These are phyloP conservation scores for Singerocomus inundabilis DNA, from an alignment of 1,284 basidiomycete species.

Conservation along the genomic window DNA sequence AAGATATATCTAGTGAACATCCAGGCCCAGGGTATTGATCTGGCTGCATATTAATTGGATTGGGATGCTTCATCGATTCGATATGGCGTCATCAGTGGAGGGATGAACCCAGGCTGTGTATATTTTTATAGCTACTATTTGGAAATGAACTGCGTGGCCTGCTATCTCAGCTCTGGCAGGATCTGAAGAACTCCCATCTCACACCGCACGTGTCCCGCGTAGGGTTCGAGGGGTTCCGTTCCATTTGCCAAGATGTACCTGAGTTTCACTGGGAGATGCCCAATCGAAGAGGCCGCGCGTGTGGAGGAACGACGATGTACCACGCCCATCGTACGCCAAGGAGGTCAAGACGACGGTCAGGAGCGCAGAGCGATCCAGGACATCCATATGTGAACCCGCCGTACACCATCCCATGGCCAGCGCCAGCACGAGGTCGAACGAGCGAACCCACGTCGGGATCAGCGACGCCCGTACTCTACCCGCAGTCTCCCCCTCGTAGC, in stretches of 20 bases:
- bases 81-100: neutral
- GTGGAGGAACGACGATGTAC: conserved; percentile 14
- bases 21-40: conserved; percentile 17
- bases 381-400: conserved; percentile 22
- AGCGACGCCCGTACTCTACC: neutral
- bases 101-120: neutral
- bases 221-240: neutral
- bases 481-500: conserved; percentile 18
- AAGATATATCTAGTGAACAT: conserved; percentile 20
- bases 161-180: neutral
- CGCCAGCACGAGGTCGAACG: conserved; percentile 23
- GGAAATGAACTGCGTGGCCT: no score
- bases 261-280: neutral
- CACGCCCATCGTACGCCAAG: conserved; percentile 12
- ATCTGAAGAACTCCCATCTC: neutral
- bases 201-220: conserved; percentile 6
- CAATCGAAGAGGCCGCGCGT: neutral
- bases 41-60: conserved; percentile 2
- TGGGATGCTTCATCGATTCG: neutral
- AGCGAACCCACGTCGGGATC: conserved; percentile 9
- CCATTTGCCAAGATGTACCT: neutral
- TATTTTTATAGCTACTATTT: neutral
- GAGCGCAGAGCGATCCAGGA: conserved; percentile 28
- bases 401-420: conserved; percentile 25
- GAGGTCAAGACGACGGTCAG: conserved; percentile 15